Evolutionary conservation across 2,329 filamentous ascomycete species (phyloP).

Genomic region (Trichoderma pleuroti): DNA sequence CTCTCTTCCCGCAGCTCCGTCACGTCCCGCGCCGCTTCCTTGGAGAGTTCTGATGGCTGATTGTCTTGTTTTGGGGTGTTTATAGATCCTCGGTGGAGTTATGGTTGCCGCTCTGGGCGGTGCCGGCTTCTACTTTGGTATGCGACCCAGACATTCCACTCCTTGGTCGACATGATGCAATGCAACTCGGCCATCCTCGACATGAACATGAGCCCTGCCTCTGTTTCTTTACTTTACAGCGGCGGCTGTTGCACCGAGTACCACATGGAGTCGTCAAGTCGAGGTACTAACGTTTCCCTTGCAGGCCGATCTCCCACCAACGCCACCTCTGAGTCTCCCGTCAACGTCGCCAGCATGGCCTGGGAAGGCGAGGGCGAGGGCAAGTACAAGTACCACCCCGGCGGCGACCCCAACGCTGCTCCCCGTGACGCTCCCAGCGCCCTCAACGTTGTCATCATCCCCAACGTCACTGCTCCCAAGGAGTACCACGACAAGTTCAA

Average conservation of each 20-base stretch:
- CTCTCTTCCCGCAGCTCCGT: constrained; percentile 16
- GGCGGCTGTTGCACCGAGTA: neutral
- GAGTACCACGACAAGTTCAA: constrained; percentile 95
- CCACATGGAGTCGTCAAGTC: neutral
- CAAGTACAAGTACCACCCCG: constrained; percentile 79
- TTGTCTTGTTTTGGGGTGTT: neutral
- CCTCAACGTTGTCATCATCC: constrained; percentile 90
- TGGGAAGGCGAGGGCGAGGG: constrained; percentile 73
- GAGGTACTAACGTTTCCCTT: neutral
- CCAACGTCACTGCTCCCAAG: constrained; percentile 90
- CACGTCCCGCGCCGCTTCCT: neutral
- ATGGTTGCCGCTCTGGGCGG: constrained; percentile 86
- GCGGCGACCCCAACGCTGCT: constrained; percentile 70
- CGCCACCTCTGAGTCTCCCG: constrained; percentile 73
- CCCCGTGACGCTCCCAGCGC: constrained; percentile 92
- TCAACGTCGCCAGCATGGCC: constrained; percentile 78
- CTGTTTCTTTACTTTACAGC: neutral
- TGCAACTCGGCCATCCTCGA: neutral
- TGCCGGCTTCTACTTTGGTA: constrained; percentile 87
- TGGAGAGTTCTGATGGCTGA: neutral
- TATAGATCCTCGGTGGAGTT: constrained; percentile 81
- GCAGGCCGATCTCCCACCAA: constrained; percentile 79
- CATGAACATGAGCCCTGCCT: neutral
- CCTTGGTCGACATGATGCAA: neutral
- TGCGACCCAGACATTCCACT: constrained; percentile 22